A percentile compares a stretch with the other conserved stretches of the same genome.
Conservation (phyloP, 2,329 filamentous ascomycete genomes). For the Gaeumannomyces sp. region DNA sequence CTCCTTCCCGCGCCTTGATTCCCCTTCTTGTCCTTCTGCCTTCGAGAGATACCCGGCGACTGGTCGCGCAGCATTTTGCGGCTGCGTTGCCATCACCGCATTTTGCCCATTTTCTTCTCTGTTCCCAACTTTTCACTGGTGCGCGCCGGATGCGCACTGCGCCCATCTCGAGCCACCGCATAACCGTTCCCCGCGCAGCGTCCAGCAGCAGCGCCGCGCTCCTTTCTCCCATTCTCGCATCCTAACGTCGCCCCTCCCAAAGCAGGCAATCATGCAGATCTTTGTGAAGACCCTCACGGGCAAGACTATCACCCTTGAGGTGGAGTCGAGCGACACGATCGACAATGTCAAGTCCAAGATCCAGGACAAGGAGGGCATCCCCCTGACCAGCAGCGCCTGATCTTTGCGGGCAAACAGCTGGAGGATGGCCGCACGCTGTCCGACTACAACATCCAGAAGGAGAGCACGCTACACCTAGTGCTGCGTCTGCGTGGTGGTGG, state of each 20-base stretch:
- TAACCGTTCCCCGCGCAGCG: not conserved
- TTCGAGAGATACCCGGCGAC: conserved; percentile 10
- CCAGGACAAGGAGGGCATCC: conserved; percentile 99
- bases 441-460: conserved; percentile 99
- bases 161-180: not conserved
- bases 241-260: conserved; percentile 20
- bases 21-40: conserved; percentile 1
- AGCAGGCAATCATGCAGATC: conserved; percentile 67
- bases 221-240: conserved; percentile 17
- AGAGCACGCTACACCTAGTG: conserved; percentile 96
- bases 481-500: conserved; percentile 96
- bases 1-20: conserved; percentile 6
- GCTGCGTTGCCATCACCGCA: conserved; percentile 1
- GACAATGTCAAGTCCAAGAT: conserved; percentile 99
- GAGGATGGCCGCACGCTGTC: conserved; percentile 98
- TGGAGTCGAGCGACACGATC: conserved; percentile 99
- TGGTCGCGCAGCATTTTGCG: not conserved
- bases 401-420: conserved; percentile 99
- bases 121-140: not conserved
- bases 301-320: conserved; percentile 99
- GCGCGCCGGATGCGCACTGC: not conserved
- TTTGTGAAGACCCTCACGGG: conserved; percentile 89
- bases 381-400: conserved; percentile 97
- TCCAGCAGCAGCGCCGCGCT: not conserved
- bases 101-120: not conserved